Evolutionary conservation across 2,329 filamentous ascomycete species (phyloP).

Genomic region (Fusarium cyanostomum): DNA sequence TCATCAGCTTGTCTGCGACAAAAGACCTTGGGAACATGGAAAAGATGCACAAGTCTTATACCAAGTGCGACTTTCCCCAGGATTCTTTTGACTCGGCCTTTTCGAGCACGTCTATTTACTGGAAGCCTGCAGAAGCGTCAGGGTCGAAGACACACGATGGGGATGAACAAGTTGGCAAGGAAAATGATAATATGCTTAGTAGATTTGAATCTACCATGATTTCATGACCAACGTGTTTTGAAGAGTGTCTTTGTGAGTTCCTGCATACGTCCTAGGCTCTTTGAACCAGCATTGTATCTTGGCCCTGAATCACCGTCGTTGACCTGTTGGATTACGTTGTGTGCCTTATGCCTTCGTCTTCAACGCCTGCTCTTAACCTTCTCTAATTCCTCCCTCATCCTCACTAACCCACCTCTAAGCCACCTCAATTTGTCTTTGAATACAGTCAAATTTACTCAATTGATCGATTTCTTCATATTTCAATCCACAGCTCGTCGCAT

Average conservation of each 20-base stretch:
- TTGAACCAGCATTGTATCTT: neutral
- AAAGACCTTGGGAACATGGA: conserved; percentile 35
- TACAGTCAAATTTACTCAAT: no score
- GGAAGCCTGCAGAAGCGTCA: conserved; percentile 17
- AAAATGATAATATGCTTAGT: conserved; percentile 19
- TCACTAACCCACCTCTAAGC: neutral
- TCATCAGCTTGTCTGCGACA: conserved; percentile 14
- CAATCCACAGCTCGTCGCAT: no score
- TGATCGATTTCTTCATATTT: no score
- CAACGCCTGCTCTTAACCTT: neutral
- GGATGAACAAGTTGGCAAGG: neutral
- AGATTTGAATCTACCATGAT: conserved; percentile 34
- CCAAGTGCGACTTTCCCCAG: conserved; percentile 32
- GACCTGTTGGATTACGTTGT: no score
- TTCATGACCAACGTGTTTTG: conserved; percentile 3
- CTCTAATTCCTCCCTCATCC: neutral
- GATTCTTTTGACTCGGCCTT: conserved; percentile 36
- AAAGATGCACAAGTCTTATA: conserved; percentile 36
- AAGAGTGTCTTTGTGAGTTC: neutral
- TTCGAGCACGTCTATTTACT: conserved; percentile 43
- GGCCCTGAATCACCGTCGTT: neutral
- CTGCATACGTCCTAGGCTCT: neutral
- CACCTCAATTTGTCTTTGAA: neutral
- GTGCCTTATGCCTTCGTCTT: neutral
- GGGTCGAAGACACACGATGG: neutral